Base-by-base conservation (phyloP, 306 rosid genomes). In the Comarum palustre region DNA sequence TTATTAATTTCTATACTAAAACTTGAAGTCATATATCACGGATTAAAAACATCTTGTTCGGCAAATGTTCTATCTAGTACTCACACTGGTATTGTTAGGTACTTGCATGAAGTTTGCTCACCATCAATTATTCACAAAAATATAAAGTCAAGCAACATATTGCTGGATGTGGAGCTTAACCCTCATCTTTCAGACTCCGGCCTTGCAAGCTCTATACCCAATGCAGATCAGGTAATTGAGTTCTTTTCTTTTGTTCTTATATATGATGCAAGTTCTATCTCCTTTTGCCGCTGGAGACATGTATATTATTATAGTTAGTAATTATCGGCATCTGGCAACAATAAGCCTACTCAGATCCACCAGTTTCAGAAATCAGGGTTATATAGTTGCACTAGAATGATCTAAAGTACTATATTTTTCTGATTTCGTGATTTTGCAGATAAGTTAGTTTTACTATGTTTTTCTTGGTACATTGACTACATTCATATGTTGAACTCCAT, bases 151-250 rank as follows among this genome's bases (percentile, higher is more conserved):
- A 84, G 91, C 77, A 95, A 95, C 82, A 91, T 95, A 81, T 82
- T 91, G 58, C 86, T 95, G 75, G 99, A 90, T 85, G 75, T 79
- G 22, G 99, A 95, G 77, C 78, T 95, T 47, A 91, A 95, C 78
- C 99, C 99, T 50, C 99, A 95, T 80, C 87, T 95, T 67, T 91
- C 97, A 4, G 99, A 91, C 83, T 80, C 80, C 75, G 96, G 99
- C 75, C 74, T 95, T 71, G 96, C 93, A 60, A 87, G 90, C 89
- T 86, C 79, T 63, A 81, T 91, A 54, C 87, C 90, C 51, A 85
- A 86, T 82, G 87, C 89, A 24, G 80, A 90, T 69, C 85, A 88
- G 97, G 99, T 92, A 62, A 73, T 66, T 71, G 64, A 16, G 36
- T 41, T 72, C 24, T 42, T 4, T 22, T 17, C 25, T 6, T 69